phyloP scores from a whole-genome alignment of 768 basidiomycete genomes.

The Russula sp. region DNA sequence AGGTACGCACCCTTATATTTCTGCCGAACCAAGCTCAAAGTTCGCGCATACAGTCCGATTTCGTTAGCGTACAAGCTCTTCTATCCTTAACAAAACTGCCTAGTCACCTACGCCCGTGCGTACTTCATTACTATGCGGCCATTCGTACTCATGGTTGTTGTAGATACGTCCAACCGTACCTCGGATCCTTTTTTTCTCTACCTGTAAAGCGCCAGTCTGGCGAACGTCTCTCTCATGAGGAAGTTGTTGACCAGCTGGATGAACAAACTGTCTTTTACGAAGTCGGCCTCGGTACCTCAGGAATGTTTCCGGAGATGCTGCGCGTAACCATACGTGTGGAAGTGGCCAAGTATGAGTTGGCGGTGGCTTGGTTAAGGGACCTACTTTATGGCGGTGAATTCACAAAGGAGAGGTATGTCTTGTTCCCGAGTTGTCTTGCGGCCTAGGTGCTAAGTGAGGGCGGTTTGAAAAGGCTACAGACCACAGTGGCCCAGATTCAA shows the following conservation, averaged over 20 bases:
- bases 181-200: constrained; percentile 83
- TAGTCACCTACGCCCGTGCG: constrained; percentile 71
- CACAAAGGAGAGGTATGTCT: constrained; percentile 66
- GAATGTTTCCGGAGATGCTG: constrained; percentile 70
- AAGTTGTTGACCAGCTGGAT: constrained; percentile 87
- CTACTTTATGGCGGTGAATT: constrained; percentile 74
- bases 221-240: constrained; percentile 72
- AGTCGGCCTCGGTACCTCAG: constrained; percentile 55
- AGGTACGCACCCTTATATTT: constrained; percentile 47
- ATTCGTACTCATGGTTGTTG: constrained; percentile 8
- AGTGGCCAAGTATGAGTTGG: constrained; percentile 69
- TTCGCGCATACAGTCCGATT: constrained; percentile 67
- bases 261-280: constrained; percentile 89
- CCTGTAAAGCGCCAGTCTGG: constrained; percentile 74
- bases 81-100: constrained; percentile 77
- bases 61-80: constrained; percentile 75
- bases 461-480: constrained; percentile 58
- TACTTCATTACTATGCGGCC: constrained; percentile 10
- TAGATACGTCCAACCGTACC: constrained; percentile 76
- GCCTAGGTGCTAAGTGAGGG: neutral
- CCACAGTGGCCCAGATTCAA: constrained; percentile 82
- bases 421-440: neutral
- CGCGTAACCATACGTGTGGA: constrained; percentile 85
- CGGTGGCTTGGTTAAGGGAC: constrained; percentile 83
- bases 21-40: neutral